Evolutionary conservation across 1,139 yeast genomes (phyloP).

Genomic region (Schizosaccharomyces versatilis): DNA sequence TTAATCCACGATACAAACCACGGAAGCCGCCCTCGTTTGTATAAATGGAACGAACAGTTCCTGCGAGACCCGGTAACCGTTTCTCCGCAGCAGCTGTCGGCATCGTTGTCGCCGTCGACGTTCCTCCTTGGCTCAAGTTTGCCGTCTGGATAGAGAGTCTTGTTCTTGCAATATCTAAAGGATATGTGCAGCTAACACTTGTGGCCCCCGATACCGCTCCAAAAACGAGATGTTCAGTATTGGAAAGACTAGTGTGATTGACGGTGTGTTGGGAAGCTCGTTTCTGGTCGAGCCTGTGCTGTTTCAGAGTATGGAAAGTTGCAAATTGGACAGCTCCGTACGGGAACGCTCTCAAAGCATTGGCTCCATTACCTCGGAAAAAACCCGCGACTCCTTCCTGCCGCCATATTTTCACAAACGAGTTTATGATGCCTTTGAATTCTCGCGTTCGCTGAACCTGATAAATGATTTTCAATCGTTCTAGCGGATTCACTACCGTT

Average conservation of each 20-base stretch:
- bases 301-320: constrained; percentile 53
- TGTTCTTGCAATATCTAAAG: constrained; percentile 76
- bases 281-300: constrained; percentile 12
- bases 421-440: constrained; percentile 51
- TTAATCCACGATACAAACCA: constrained; percentile 64
- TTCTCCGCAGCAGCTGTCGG: constrained; percentile 12
- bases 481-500: constrained; percentile 86
- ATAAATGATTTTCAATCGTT: constrained; percentile 72
- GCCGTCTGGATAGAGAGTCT: constrained; percentile 81
- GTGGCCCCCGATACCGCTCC: constrained; percentile 69
- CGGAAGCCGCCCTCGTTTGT: constrained; percentile 55
- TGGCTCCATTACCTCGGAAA: constrained; percentile 74
- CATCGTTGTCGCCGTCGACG: constrained; percentile 5
- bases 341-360: constrained; percentile 76
- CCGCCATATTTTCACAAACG: constrained; percentile 54
- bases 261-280: constrained; percentile 15
- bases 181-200: constrained; percentile 71
- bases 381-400: constrained; percentile 83
- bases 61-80: constrained; percentile 38
- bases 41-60: constrained; percentile 38
- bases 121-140: constrained; percentile 20
- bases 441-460: constrained; percentile 48
- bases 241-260: constrained; percentile 23
- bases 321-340: constrained; percentile 89
- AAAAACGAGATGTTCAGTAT: constrained; percentile 40